These are phyloP conservation scores for Stemphylium lycopersici DNA, from an alignment of 2,329 filamentous ascomycete genomes.

Conservation along the genomic window DNA sequence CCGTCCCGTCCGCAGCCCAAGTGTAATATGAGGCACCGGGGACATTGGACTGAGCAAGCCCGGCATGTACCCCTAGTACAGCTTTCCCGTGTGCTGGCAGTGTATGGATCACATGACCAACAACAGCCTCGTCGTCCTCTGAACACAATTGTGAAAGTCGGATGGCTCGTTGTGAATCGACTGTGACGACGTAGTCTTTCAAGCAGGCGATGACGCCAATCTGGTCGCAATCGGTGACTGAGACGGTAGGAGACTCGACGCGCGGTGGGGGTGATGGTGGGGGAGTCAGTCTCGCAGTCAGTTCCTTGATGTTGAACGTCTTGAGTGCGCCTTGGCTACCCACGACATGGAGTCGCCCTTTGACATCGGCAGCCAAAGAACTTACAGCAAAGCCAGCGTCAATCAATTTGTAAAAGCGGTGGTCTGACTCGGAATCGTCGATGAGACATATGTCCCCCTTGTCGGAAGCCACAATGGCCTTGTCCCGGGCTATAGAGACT, in stretches of 20 bases:
- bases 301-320: slow-evolving; percentile 51
- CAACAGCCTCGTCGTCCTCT: slow-evolving; percentile 34
- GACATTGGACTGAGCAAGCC: slow-evolving; percentile 65
- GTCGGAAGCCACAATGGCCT: slow-evolving; percentile 84
- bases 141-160: slow-evolving; percentile 62
- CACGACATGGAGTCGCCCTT: slow-evolving; percentile 69
- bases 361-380: slow-evolving; percentile 66
- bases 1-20: slow-evolving; percentile 80
- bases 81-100: slow-evolving; percentile 64
- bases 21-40: slow-evolving; percentile 79
- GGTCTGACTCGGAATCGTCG: slow-evolving; percentile 75
- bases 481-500: slow-evolving; percentile 71
- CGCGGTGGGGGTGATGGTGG: slow-evolving; percentile 45
- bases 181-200: slow-evolving; percentile 53
- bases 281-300: slow-evolving; percentile 38
- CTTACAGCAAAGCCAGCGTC: slow-evolving; percentile 71
- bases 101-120: slow-evolving; percentile 46
- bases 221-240: slow-evolving; percentile 35
- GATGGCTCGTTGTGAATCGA: slow-evolving; percentile 78
- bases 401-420: slow-evolving; percentile 71
- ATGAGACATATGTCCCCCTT: slow-evolving; percentile 87
- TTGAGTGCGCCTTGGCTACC: slow-evolving; percentile 67
- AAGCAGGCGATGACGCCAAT: slow-evolving; percentile 49
- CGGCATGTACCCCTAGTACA: slow-evolving; percentile 70
- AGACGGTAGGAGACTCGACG: slow-evolving; percentile 41